Percentiles rank a stretch among this genome's conserved stretches.
phyloP scores from a whole-genome alignment of 345 rosid genomes.

The Populus nigra region DNA sequence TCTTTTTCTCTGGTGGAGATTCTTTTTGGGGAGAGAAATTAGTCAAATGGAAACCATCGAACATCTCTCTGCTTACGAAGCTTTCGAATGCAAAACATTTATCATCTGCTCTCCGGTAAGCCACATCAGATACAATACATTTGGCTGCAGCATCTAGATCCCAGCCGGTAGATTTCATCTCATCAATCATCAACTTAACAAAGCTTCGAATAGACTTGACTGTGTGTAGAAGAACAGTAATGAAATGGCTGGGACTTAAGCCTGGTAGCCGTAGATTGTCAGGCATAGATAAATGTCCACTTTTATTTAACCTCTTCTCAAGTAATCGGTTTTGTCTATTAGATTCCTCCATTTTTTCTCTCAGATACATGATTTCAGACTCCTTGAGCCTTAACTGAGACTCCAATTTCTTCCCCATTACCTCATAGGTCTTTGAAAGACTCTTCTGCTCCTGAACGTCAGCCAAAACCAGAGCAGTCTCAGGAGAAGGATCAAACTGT shows the following conservation, averaged over 20 bases:
- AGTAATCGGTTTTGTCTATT: conserved; percentile 42
- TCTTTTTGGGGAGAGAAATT: conserved; percentile 41
- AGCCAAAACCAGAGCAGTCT: conserved; percentile 48
- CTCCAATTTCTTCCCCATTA: conserved; percentile 69
- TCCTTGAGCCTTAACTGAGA: conserved; percentile 70
- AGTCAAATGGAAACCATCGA: conserved; percentile 61
- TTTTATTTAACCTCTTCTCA: conserved; percentile 65
- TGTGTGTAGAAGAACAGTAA: conserved; percentile 48
- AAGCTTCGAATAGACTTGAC: conserved; percentile 70
- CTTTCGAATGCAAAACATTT: conserved; percentile 76
- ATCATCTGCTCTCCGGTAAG: conserved; percentile 60
- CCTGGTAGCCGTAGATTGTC: conserved; percentile 53
- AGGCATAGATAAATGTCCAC: conserved; percentile 51
- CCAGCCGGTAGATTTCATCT: conserved; percentile 71
- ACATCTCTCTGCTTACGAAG: conserved; percentile 72
- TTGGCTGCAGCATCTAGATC: conserved; percentile 63
- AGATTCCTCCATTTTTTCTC: conserved; percentile 54
- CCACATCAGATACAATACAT: conserved; percentile 47
- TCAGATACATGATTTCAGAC: conserved; percentile 64
- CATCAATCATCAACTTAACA: conserved; percentile 52
- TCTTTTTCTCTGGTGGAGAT: conserved; percentile 32
- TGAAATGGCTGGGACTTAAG: conserved; percentile 52
- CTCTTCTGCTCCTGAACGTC: conserved; percentile 78
- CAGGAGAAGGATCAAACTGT: conserved; percentile 63
- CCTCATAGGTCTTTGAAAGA: conserved; percentile 53